These are phyloP conservation scores for Amyloporia xantha DNA, from an alignment of 768 basidiomycete species.

Conservation along the genomic window DNA sequence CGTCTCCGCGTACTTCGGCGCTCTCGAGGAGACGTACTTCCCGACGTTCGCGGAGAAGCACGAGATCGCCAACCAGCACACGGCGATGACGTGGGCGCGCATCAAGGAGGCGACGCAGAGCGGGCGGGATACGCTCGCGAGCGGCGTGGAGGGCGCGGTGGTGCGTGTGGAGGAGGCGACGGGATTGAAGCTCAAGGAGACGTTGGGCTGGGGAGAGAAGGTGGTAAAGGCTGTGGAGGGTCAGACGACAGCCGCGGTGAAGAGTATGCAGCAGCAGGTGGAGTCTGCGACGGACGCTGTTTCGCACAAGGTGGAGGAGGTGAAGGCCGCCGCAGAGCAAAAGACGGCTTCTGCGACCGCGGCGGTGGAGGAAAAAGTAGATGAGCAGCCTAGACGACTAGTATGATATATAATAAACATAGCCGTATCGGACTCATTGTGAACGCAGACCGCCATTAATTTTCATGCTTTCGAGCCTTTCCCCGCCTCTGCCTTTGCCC, in stretches of 20 bases:
- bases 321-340: slow-evolving; percentile 7
- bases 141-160: slow-evolving; percentile 36
- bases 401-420: background rate
- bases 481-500: slow-evolving; percentile 3
- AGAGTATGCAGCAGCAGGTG: background rate
- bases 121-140: slow-evolving; percentile 38
- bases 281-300: slow-evolving; percentile 5
- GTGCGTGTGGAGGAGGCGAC: slow-evolving; percentile 61
- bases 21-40: slow-evolving; percentile 64
- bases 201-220: slow-evolving; percentile 37
- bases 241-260: slow-evolving; percentile 8
- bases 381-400: slow-evolving; percentile 1
- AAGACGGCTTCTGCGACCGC: slow-evolving; percentile 2
- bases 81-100: slow-evolving; percentile 51
- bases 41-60: slow-evolving; percentile 68
- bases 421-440: background rate
- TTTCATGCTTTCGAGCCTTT: background rate
- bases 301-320: slow-evolving; percentile 14
- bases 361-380: background rate
- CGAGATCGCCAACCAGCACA: slow-evolving; percentile 54
- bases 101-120: slow-evolving; percentile 44
- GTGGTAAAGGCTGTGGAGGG: slow-evolving; percentile 7
- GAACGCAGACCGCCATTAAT: background rate
- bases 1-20: slow-evolving; percentile 54
- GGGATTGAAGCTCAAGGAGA: slow-evolving; percentile 65